Conservation (phyloP, 805 yeast genomes). For the Candida cerambycidarum region DNA sequence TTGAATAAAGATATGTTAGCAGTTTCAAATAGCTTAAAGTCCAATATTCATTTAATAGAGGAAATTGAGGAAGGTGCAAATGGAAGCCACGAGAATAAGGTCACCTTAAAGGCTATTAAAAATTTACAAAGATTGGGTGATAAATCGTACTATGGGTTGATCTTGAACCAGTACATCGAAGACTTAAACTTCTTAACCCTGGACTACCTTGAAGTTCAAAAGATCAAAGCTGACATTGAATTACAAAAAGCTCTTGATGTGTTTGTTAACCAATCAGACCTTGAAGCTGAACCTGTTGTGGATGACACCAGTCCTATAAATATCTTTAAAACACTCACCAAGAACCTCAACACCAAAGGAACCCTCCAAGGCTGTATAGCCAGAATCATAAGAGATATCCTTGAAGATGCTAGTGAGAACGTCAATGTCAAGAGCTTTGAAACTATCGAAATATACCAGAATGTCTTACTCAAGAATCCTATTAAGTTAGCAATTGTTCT, state of each 20-base stretch:
- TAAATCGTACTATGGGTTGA: slow-evolving; percentile 1
- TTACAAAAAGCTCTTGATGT: background rate
- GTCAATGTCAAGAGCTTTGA: slow-evolving; percentile 22
- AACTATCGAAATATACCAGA: slow-evolving; percentile 29
- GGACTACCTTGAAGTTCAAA: background rate
- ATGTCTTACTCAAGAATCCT: slow-evolving; percentile 29
- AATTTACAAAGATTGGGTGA: background rate
- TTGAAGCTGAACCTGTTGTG: no score
- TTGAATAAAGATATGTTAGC: slow-evolving; percentile 28
- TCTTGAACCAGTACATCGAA: slow-evolving; percentile 10
- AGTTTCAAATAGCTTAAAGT: slow-evolving; percentile 47
- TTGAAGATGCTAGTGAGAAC: slow-evolving; percentile 18
- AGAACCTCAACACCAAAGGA: slow-evolving; percentile 8
- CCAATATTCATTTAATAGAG: slow-evolving; percentile 34
- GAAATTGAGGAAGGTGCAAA: no score
- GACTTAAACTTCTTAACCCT: slow-evolving; percentile 9
- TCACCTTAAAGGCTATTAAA: background rate
- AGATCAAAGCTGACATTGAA: background rate
- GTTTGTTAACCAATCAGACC: background rate
- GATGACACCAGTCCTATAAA: background rate
- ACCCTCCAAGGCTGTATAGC: slow-evolving; percentile 19
- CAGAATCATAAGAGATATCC: slow-evolving; percentile 15
- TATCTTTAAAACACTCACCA: background rate
- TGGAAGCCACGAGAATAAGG: background rate
- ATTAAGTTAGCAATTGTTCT: slow-evolving; percentile 29